Percentiles rank a stretch among this genome's conserved stretches.
phyloP scores from a whole-genome alignment of 2,329 filamentous ascomycete genomes.

The Cladophialophora psammophila region DNA sequence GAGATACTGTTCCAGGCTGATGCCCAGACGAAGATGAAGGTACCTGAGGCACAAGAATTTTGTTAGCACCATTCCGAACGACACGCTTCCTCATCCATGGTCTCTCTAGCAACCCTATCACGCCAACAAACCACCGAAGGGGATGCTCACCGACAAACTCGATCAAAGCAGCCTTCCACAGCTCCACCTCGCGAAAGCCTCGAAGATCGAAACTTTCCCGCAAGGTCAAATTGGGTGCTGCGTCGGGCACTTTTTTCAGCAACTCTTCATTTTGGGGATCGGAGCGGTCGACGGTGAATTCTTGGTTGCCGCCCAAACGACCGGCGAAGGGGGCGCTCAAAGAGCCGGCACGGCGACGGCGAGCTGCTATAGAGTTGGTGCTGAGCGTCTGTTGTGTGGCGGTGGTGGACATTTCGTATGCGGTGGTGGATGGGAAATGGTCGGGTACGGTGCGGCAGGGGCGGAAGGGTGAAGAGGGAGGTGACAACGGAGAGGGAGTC shows the following conservation, averaged over 20 bases:
- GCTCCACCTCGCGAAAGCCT: constrained; percentile 45
- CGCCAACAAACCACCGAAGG: background rate
- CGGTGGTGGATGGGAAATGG: constrained; percentile 8
- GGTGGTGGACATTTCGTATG: constrained; percentile 16
- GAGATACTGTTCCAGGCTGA: constrained; percentile 36
- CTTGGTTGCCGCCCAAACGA: constrained; percentile 49
- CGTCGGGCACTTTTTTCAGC: constrained; percentile 50
- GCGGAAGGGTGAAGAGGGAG: constrained; percentile 2
- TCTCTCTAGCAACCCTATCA: background rate
- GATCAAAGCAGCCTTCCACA: constrained; percentile 54
- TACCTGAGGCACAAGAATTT: constrained; percentile 13
- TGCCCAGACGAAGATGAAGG: constrained; percentile 43
- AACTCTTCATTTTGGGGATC: constrained; percentile 43
- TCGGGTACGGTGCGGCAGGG: constrained; percentile 10
- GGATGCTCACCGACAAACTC: constrained; percentile 48
- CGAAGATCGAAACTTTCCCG: constrained; percentile 47
- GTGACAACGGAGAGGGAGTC: background rate
- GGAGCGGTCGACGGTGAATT: constrained; percentile 45
- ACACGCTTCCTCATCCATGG: background rate
- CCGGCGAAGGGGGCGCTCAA: constrained; percentile 44
- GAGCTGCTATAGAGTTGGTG: background rate
- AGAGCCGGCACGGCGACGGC: constrained; percentile 10
- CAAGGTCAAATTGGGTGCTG: constrained; percentile 51
- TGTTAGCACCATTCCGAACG: background rate
- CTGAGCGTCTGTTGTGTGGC: background rate